Conservation (phyloP, 768 basidiomycete species). For the Collybiopsis confluens region DNA sequence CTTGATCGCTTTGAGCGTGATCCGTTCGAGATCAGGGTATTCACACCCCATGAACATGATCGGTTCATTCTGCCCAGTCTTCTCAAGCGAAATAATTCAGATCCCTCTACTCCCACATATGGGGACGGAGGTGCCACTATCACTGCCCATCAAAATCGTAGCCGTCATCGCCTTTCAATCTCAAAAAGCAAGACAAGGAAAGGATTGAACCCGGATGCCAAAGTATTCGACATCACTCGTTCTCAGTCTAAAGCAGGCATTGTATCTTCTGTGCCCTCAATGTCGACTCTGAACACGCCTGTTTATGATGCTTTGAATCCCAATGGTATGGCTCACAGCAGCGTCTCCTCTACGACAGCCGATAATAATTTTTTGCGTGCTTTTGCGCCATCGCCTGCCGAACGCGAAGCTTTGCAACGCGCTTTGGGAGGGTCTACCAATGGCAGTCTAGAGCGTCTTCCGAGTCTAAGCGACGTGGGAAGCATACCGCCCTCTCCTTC, state of each 20-base stretch:
- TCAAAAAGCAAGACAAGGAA: slow-evolving; percentile 51
- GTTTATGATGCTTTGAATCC: slow-evolving; percentile 59
- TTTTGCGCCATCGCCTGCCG: slow-evolving; percentile 84
- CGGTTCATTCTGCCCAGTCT: slow-evolving; percentile 20
- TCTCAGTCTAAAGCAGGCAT: slow-evolving; percentile 18
- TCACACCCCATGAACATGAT: slow-evolving; percentile 22
- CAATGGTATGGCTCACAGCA: slow-evolving; percentile 41
- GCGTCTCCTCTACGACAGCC: slow-evolving; percentile 34
- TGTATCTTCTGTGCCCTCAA: slow-evolving; percentile 12
- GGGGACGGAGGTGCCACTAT: slow-evolving; percentile 11
- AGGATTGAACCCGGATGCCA: slow-evolving; percentile 81
- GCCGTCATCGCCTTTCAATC: slow-evolving; percentile 45
- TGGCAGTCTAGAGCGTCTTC: slow-evolving; percentile 67
- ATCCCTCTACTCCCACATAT: slow-evolving; percentile 21
- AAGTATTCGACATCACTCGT: slow-evolving; percentile 64
- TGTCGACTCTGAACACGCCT: slow-evolving; percentile 10
- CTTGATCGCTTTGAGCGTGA: slow-evolving; percentile 34
- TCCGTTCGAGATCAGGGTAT: slow-evolving; percentile 42
- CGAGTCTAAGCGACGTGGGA: slow-evolving; percentile 73
- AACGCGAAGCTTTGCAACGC: slow-evolving; percentile 80
- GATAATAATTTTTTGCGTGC: slow-evolving; percentile 62
- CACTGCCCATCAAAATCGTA: slow-evolving; percentile 29
- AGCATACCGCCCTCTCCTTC: slow-evolving; percentile 68
- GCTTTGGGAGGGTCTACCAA: slow-evolving; percentile 73
- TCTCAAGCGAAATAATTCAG: slow-evolving; percentile 30